Evolutionary conservation across 768 basidiomycete genomes (phyloP).

Genomic region (Phylloporus sp.): DNA sequence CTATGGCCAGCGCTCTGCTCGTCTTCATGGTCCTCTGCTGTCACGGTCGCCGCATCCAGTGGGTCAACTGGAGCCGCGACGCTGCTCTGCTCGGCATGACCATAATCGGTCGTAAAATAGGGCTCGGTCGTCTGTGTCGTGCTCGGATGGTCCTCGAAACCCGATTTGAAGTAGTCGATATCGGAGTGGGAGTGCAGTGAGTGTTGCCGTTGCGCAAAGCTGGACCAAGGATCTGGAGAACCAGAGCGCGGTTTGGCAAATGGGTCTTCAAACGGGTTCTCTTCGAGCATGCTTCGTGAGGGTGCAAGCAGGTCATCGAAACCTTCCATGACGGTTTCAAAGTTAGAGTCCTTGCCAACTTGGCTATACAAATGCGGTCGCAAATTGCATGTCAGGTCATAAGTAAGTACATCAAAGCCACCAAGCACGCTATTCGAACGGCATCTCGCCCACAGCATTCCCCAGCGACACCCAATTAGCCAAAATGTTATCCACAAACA

Average conservation of each 20-base stretch:
- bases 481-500: conserved; percentile 56
- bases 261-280: conserved; percentile 73
- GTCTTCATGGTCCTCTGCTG: conserved; percentile 31
- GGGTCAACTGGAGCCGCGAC: conserved; percentile 32
- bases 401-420: conserved; percentile 11
- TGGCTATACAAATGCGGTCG: too few relatives aligned
- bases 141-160: conserved; percentile 24
- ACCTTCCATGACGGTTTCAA: conserved; percentile 49
- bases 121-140: conserved; percentile 31
- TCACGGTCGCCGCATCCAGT: conserved; percentile 35
- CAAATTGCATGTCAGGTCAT: conserved; percentile 5
- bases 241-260: conserved; percentile 56
- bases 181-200: conserved; percentile 17
- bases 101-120: conserved; percentile 31
- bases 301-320: conserved; percentile 72
- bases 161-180: conserved; percentile 27
- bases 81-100: conserved; percentile 27
- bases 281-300: conserved; percentile 57
- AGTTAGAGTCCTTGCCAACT: too few relatives aligned
- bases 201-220: conserved; percentile 40
- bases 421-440: conserved; percentile 56
- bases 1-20: conserved; percentile 15
- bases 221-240: conserved; percentile 76
- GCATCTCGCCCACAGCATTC: conserved; percentile 75
- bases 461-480: conserved; percentile 72